phyloP scores from a whole-genome alignment of 352 stramenopile species.

The Peronospora tabacina region DNA sequence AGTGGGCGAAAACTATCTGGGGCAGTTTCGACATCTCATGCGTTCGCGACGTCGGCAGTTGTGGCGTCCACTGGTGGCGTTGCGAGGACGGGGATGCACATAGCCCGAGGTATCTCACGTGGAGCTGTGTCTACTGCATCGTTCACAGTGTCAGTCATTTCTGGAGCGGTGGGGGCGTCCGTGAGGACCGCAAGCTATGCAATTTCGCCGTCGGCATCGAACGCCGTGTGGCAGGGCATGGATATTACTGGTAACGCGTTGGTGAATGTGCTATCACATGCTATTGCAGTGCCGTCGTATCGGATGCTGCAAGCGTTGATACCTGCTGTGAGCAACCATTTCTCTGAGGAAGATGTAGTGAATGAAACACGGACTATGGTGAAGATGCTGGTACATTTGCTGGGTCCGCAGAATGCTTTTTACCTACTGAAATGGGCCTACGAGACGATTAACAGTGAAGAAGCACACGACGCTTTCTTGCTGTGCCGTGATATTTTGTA shows the following conservation, averaged over 20 bases:
- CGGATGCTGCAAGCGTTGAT: conserved; percentile 46
- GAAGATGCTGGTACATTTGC: conserved; percentile 41
- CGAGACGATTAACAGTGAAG: conserved; percentile 68
- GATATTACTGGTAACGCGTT: conserved; percentile 53
- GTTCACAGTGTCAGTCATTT: conserved; percentile 43
- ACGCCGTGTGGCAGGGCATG: conserved; percentile 53
- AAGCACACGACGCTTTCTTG: conserved; percentile 57
- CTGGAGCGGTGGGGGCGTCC: conserved; percentile 44
- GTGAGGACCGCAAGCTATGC: conserved; percentile 44
- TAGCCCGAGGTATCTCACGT: conserved; percentile 40
- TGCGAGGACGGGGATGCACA: conserved; percentile 44
- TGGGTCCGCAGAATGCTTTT: conserved; percentile 69
- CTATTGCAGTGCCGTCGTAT: conserved; percentile 63
- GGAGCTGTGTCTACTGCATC: conserved; percentile 48
- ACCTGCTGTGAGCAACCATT: conserved; percentile 33
- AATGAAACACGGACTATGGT: conserved; percentile 41
- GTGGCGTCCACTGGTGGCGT: conserved; percentile 43
- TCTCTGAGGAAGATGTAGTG: conserved; percentile 53
- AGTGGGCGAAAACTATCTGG: conserved; percentile 52
- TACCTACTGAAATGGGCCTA: conserved; percentile 65
- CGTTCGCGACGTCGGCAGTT: conserved; percentile 48
- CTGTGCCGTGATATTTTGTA: conserved; percentile 54
- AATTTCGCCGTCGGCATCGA: conserved; percentile 55
- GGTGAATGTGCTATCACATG: conserved; percentile 47
- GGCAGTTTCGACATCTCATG: conserved; percentile 49